phyloP scores from a whole-genome alignment of 495 filamentous ascomycete species.

The Xylaria curta region DNA sequence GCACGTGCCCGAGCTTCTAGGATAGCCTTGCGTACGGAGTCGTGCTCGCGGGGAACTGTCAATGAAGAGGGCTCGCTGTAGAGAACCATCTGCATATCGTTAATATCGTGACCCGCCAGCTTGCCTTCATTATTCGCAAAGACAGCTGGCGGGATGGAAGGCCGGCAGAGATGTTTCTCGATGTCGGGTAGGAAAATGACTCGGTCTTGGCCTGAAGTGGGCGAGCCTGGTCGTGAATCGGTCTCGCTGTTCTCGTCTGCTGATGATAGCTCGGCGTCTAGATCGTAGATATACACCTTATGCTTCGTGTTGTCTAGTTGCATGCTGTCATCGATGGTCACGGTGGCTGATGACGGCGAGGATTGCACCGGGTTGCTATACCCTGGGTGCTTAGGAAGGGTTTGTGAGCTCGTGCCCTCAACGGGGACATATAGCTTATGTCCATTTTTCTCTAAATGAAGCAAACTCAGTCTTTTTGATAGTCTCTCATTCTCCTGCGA shows the following conservation, averaged over 20 bases:
- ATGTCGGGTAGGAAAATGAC: slow-evolving; percentile 85
- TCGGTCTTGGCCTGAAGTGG: slow-evolving; percentile 47
- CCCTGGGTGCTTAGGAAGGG: slow-evolving; percentile 20
- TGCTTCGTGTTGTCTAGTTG: slow-evolving; percentile 85
- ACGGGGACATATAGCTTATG: slow-evolving; percentile 63
- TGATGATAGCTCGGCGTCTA: slow-evolving; percentile 85
- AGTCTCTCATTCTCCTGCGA: slow-evolving; percentile 61
- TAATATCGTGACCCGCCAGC: slow-evolving; percentile 43
- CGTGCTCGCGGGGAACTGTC: slow-evolving; percentile 74
- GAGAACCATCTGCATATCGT: slow-evolving; percentile 75
- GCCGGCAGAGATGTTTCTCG: slow-evolving; percentile 68
- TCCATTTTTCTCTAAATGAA: slow-evolving; percentile 72
- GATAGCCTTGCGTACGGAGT: slow-evolving; percentile 85
- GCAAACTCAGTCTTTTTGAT: slow-evolving; percentile 78
- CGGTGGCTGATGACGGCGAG: slow-evolving; percentile 2
- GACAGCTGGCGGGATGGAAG: slow-evolving; percentile 71
- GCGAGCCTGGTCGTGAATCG: slow-evolving; percentile 45
- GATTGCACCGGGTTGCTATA: not conserved
- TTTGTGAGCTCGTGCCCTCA: slow-evolving; percentile 43
- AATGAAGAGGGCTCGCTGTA: slow-evolving; percentile 81
- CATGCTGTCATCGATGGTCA: slow-evolving; percentile 68
- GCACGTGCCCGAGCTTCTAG: slow-evolving; percentile 77
- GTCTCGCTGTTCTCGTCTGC: slow-evolving; percentile 51
- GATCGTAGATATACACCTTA: slow-evolving; percentile 86
- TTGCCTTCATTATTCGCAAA: slow-evolving; percentile 58